Conservation (phyloP, 2,329 filamentous ascomycete genomes). For the Ophiostoma sp. region DNA sequence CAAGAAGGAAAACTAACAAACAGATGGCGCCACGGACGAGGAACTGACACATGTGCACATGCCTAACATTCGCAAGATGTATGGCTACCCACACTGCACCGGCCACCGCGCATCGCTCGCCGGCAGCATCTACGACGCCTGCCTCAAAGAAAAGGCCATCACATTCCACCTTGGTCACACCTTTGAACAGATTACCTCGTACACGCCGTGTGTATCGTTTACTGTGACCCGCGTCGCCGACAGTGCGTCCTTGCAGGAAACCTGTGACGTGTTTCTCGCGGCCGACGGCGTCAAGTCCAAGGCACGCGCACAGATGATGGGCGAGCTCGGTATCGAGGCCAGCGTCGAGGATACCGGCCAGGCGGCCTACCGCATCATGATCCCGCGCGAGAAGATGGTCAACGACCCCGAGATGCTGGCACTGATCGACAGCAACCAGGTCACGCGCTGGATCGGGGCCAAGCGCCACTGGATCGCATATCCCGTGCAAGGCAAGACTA, state of each 20-base stretch:
- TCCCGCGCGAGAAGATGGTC: constrained; percentile 61
- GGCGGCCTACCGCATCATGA: constrained; percentile 74
- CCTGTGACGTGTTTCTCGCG: background rate
- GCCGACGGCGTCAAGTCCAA: constrained; percentile 38
- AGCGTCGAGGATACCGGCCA: constrained; percentile 59
- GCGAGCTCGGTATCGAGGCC: constrained; percentile 45
- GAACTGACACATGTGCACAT: constrained; percentile 69
- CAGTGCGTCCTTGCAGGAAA: background rate
- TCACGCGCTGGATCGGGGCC: constrained; percentile 71
- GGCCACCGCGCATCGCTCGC: background rate
- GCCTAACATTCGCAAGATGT: constrained; percentile 43
- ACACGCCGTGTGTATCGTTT: background rate
- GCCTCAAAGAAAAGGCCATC: background rate
- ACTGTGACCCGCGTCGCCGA: background rate
- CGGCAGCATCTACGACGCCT: background rate
- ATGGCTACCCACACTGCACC: constrained; percentile 62
- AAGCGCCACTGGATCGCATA: constrained; percentile 74
- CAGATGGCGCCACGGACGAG: constrained; percentile 62
- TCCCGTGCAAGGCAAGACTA: constrained; percentile 60
- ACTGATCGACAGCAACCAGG: constrained; percentile 61
- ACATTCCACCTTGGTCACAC: background rate
- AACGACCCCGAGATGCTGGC: constrained; percentile 61
- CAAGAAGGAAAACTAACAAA: constrained; percentile 45
- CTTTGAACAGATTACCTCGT: background rate
- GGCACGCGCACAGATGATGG: constrained; percentile 50